Conservation (phyloP, 169 alveolate genomes). For the Theileria parva region DNA sequence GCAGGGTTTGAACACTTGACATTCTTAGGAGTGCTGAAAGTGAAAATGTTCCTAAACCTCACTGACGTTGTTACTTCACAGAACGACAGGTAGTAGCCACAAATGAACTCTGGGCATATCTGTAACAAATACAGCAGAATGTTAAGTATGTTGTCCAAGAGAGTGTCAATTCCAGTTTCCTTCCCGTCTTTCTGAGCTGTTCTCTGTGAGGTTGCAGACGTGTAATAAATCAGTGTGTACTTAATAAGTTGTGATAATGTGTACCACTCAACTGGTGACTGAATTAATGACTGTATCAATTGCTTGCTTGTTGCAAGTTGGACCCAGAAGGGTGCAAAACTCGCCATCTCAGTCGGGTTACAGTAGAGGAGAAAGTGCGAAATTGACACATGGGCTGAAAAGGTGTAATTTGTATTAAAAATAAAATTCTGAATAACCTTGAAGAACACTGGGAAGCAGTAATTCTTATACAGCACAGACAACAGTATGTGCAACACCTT, state of each 20-base stretch:
- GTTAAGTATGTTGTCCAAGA: slow-evolving; percentile 64
- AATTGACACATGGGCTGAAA: slow-evolving; percentile 34
- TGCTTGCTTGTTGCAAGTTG: slow-evolving; percentile 85
- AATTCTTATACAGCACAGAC: slow-evolving; percentile 43
- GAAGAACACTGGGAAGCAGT: slow-evolving; percentile 35
- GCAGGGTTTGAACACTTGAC: slow-evolving; percentile 92
- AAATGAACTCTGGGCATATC: slow-evolving; percentile 96
- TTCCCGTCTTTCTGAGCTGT: slow-evolving; percentile 29
- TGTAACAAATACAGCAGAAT: slow-evolving; percentile 87
- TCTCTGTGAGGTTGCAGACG: slow-evolving; percentile 45
- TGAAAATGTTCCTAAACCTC: slow-evolving; percentile 90
- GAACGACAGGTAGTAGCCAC: slow-evolving; percentile 89
- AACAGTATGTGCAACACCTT: slow-evolving; percentile 58
- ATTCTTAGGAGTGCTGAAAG: slow-evolving; percentile 93
- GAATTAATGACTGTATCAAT: slow-evolving; percentile 86
- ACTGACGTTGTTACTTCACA: slow-evolving; percentile 91
- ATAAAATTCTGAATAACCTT: slow-evolving; percentile 39
- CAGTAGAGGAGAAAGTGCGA: slow-evolving; percentile 52
- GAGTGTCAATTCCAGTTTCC: background rate
- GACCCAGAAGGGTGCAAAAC: slow-evolving; percentile 90
- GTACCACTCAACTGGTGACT: slow-evolving; percentile 79
- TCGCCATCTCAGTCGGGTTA: slow-evolving; percentile 77
- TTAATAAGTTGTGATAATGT: slow-evolving; percentile 76
- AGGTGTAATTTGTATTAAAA: slow-evolving; percentile 30
- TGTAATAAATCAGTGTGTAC: slow-evolving; percentile 70